Conservation (phyloP, 805 yeast genomes). For the Myxozyma lipomycoides region DNA sequence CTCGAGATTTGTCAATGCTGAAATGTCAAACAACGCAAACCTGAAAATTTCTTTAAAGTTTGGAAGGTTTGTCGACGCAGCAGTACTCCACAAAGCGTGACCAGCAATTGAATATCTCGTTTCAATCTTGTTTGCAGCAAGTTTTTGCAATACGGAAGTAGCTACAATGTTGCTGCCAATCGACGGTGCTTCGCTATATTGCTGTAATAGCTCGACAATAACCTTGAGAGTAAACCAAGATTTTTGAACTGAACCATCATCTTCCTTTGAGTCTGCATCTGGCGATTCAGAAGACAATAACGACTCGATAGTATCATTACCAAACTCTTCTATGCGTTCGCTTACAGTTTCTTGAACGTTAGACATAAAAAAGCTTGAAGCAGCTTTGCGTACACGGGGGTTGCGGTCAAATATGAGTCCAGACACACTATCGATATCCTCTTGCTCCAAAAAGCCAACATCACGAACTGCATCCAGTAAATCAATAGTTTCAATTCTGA, state of each 20-base stretch:
- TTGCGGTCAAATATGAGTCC: constrained; percentile 41
- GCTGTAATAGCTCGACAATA: constrained; percentile 13
- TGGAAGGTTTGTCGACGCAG: not conserved
- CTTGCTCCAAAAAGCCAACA: constrained; percentile 61
- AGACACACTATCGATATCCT: constrained; percentile 47
- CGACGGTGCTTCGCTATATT: constrained; percentile 9
- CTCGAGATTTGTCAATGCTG: not conserved
- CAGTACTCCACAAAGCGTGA: constrained; percentile 14
- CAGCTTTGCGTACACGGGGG: constrained; percentile 42
- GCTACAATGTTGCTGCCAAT: constrained; percentile 10
- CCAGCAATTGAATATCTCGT: constrained; percentile 24
- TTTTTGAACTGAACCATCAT: constrained; percentile 2
- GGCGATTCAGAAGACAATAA: constrained; percentile 4
- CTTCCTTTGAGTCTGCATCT: constrained; percentile 3
- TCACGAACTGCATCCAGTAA: constrained; percentile 54
- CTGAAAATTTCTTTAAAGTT: constrained; percentile 12
- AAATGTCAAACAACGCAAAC: constrained; percentile 18
- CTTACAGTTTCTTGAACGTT: constrained; percentile 36
- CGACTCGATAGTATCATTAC: constrained; percentile 6
- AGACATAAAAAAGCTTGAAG: constrained; percentile 49
- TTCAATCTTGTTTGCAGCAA: constrained; percentile 12
- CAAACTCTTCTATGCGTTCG: constrained; percentile 15
- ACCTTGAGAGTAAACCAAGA: constrained; percentile 17
- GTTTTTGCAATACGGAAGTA: constrained; percentile 5
- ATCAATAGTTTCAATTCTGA: constrained; percentile 49